Conservation (phyloP, 805 yeast species). For the Zygotorulaspora sp. region DNA sequence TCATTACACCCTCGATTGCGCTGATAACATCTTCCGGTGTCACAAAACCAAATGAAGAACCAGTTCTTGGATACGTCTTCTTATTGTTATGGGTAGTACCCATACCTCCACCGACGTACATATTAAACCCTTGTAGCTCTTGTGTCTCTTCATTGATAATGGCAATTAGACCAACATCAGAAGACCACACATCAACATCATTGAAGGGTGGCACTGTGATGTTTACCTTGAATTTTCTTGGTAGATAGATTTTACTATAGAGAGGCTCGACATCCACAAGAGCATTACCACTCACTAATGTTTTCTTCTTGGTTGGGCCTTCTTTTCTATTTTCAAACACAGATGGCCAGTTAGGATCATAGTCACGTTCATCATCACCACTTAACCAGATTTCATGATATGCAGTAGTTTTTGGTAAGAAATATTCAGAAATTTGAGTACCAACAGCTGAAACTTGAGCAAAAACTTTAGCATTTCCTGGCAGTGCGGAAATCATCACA, state of each 20-base stretch:
- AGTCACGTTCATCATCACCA: conserved; percentile 72
- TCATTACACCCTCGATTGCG: conserved; percentile 87
- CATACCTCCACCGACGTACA: conserved; percentile 98
- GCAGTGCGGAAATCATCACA: conserved; percentile 88
- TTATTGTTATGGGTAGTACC: conserved; percentile 96
- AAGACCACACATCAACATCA: conserved; percentile 95
- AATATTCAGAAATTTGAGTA: conserved; percentile 64
- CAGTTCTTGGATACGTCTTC: conserved; percentile 94
- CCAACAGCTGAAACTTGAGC: conserved; percentile 64
- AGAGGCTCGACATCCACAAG: conserved; percentile 79
- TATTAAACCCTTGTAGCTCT: conserved; percentile 73
- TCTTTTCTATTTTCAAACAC: conserved; percentile 60
- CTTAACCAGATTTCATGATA: conserved; percentile 96
- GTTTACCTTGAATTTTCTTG: conserved; percentile 93
- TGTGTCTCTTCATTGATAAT: conserved; percentile 62
- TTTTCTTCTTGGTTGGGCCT: conserved; percentile 78
- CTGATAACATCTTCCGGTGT: conserved; percentile 60
- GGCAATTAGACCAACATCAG: conserved; percentile 89
- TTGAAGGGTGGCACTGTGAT: conserved; percentile 94
- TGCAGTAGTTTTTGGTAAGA: conserved; percentile 88
- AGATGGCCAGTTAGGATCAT: conserved; percentile 55
- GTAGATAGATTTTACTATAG: conserved; percentile 81
- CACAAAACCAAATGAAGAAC: conserved; percentile 78
- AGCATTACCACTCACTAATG: conserved; percentile 81
- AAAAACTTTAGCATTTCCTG: conserved; percentile 78